Conservation (phyloP, 148 eudicot species). For the Rhododendron kiyosumense region DNA sequence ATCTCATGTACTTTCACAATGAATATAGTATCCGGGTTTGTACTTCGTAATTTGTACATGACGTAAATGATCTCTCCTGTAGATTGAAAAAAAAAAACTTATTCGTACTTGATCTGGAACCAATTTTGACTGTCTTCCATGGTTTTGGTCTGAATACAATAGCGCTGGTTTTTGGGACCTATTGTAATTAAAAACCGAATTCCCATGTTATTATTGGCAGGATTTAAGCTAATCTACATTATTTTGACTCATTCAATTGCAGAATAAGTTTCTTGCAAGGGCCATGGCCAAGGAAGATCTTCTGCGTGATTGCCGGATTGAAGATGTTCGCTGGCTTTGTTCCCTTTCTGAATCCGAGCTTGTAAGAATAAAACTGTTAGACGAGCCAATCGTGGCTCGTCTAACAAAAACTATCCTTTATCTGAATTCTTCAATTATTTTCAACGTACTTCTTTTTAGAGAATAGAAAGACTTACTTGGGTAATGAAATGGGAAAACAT, state of each 20-base stretch:
- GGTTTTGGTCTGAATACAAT: not conserved
- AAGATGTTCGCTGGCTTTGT: conserved; percentile 61
- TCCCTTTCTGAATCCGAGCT: conserved; percentile 65
- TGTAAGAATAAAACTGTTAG: conserved; percentile 37
- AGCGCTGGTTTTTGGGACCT: not conserved
- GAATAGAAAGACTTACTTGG: too few species aligned
- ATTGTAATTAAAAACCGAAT: not conserved
- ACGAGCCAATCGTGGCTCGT: too few species aligned
- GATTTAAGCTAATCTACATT: not conserved
- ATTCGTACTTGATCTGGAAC: not conserved
- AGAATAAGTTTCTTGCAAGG: not conserved
- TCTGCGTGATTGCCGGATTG: conserved; percentile 29
- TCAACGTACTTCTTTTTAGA: too few species aligned
- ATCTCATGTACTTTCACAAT: too few species aligned
- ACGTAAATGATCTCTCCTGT: too few species aligned
- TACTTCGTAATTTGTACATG: too few species aligned
- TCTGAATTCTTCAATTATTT: not conserved
- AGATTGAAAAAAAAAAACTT: too few species aligned
- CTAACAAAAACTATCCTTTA: not conserved
- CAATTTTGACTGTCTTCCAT: not conserved
- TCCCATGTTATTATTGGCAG: not conserved
- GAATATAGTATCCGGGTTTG: too few species aligned
- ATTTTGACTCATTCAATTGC: not conserved
- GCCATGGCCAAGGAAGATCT: conserved; percentile 25
- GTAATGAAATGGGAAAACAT: too few species aligned